Conservation (phyloP, 1,284 basidiomycete genomes). For the Pterulicium gracile region DNA sequence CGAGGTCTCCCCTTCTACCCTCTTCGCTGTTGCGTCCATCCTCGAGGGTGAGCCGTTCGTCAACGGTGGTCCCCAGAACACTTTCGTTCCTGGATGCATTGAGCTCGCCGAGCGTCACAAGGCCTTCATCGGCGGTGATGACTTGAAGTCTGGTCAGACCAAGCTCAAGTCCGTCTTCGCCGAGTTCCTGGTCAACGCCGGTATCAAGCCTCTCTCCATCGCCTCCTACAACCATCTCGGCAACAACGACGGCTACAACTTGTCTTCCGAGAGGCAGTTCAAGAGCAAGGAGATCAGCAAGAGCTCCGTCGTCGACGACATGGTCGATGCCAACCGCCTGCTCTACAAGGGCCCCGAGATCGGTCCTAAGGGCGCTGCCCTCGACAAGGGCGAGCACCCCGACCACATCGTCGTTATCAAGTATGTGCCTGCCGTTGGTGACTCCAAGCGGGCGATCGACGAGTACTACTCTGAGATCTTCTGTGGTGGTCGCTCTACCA, state of each 20-base stretch:
- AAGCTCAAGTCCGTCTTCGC: slow-evolving; percentile 94
- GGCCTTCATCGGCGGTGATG: slow-evolving; percentile 96
- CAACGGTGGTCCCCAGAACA: slow-evolving; percentile 99
- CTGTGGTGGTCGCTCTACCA: slow-evolving; percentile 71
- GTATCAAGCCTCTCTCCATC: slow-evolving; percentile 96
- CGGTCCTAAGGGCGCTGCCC: slow-evolving; percentile 52
- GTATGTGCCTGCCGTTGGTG: slow-evolving; percentile 89
- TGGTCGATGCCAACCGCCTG: slow-evolving; percentile 87
- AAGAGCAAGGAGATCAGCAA: slow-evolving; percentile 98
- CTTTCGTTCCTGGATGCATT: slow-evolving; percentile 94
- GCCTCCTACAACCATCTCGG: slow-evolving; percentile 98
- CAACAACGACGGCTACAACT: slow-evolving; percentile 95
- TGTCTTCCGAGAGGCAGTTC: slow-evolving; percentile 91
- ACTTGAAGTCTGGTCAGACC: slow-evolving; percentile 93
- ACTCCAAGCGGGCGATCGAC: slow-evolving; percentile 96
- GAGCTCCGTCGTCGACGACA: slow-evolving; percentile 95
- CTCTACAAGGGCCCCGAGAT: slow-evolving; percentile 74
- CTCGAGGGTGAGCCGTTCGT: slow-evolving; percentile 94
- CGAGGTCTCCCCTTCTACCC: slow-evolving; percentile 90
- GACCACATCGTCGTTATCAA: slow-evolving; percentile 98
- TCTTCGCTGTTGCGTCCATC: slow-evolving; percentile 94
- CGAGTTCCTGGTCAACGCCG: slow-evolving; percentile 98
- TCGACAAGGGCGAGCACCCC: slow-evolving; percentile 84
- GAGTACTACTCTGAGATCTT: slow-evolving; percentile 97
- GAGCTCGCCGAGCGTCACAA: slow-evolving; percentile 83